A percentile compares a stretch with the other conserved stretches of the same genome.
Conservation (phyloP, 2,329 filamentous ascomycete species). For the Colletotrichum abscissum region DNA sequence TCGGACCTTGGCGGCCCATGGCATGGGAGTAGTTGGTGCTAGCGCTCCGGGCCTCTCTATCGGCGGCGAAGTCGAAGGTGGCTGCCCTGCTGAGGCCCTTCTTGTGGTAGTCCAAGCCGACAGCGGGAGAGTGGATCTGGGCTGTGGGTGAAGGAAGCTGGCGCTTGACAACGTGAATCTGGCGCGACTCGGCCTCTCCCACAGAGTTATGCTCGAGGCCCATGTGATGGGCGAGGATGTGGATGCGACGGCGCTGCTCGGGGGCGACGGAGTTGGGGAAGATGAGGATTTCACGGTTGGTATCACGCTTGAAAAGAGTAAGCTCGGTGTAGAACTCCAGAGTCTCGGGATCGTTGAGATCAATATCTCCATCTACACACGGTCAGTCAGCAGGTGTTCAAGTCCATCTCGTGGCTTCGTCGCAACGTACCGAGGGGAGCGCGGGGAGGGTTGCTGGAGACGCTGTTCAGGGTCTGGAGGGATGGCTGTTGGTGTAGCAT, state of each 20-base stretch:
- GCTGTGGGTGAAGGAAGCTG: conserved; percentile 63
- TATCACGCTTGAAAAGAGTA: conserved; percentile 86
- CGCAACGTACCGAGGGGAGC: conserved; percentile 40
- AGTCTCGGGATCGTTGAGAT: conserved; percentile 90
- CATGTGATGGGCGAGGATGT: conserved; percentile 96
- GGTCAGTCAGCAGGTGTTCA: conserved; percentile 34
- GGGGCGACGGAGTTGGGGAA: conserved; percentile 86
- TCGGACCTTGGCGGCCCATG: conserved; percentile 83
- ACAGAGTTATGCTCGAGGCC: conserved; percentile 90
- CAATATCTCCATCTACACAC: conserved; percentile 70
- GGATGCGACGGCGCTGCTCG: conserved; percentile 87
- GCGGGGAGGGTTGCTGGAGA: conserved; percentile 70
- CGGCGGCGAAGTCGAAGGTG: conserved; percentile 95
- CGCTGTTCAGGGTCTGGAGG: conserved; percentile 80
- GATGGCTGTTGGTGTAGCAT: conserved; percentile 88
- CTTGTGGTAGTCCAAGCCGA: conserved; percentile 80
- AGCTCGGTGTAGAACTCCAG: conserved; percentile 92
- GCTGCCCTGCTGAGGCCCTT: conserved; percentile 91
- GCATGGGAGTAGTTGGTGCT: conserved; percentile 76
- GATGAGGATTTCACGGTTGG: conserved; percentile 80
- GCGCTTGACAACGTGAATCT: conserved; percentile 88
- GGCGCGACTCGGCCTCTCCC: conserved; percentile 86
- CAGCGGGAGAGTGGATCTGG: conserved; percentile 70
- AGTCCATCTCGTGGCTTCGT: background rate
- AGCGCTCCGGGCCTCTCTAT: conserved; percentile 74